These are phyloP conservation scores for Coemansia sp. DNA, from an alignment of 192 early-diverging fungal genomes.

Conservation along the genomic window DNA sequence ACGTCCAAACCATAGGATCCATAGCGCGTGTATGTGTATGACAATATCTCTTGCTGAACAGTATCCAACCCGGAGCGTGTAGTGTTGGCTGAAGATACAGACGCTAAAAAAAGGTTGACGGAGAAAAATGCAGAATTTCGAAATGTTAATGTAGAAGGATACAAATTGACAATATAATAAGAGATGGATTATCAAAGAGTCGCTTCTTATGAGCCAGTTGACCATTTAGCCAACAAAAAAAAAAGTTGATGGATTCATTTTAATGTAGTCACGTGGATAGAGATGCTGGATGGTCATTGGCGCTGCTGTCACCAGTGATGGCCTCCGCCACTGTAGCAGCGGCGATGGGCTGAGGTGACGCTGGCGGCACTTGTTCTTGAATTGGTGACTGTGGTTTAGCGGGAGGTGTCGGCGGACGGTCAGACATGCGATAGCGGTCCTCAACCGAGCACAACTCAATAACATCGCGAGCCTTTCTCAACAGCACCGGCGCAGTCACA, in stretches of 20 bases:
- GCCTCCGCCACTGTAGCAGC: too few species aligned
- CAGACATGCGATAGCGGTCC: constrained; percentile 34
- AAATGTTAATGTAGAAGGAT: background rate
- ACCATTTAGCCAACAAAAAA: background rate
- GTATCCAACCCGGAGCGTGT: background rate
- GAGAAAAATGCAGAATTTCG: constrained; percentile 2
- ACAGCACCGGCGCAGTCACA: constrained; percentile 16
- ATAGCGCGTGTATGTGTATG: background rate
- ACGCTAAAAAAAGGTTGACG: background rate
- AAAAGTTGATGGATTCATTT: background rate
- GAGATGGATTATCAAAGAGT: background rate
- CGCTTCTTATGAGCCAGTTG: background rate
- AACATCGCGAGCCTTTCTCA: constrained; percentile 24
- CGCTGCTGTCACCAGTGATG: background rate
- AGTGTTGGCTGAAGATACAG: background rate
- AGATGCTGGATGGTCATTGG: constrained; percentile 1
- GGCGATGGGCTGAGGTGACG: background rate
- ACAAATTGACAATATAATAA: background rate
- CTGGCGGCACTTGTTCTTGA: background rate
- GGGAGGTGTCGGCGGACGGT: constrained; percentile 13
- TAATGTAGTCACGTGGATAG: background rate
- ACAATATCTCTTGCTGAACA: background rate
- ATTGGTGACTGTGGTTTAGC: background rate
- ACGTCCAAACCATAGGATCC: background rate
- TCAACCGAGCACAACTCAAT: constrained; percentile 32